Base-by-base conservation (phyloP, 352 stramenopile genomes). In the Globisporangium spinosum region DNA sequence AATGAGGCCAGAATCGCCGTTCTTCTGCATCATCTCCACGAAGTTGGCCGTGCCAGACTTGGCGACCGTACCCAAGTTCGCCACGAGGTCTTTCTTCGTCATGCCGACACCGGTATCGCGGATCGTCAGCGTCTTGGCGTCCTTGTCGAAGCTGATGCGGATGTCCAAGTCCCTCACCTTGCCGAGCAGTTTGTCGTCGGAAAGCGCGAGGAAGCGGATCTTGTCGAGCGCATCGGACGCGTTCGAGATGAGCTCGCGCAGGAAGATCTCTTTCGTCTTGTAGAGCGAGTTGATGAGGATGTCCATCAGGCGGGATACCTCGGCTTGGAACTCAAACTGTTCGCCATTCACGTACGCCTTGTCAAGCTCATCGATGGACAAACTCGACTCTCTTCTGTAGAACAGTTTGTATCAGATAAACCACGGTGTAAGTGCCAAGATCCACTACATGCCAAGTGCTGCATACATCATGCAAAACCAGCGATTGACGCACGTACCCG, bases 21-120 rank as follows among this genome's bases (percentile, higher is more conserved):
- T 87, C 51, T 91, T 89, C 60, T 96, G 88, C 73, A 99, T 88
- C 29, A 91, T 87, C 74, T 99, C 97, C 27, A 99, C 88, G 72
- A 99, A 99, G 75, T 99, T 98, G 45, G 96, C 98, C 3, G 98
- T 99, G 65, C 98, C 98, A 29, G 94, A 99, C 73, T 98, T 98
- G 66, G 98, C 98, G 9, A 99, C 94, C 23, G 98, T 99, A 57
- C 98, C 98, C 10, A 99, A 78, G 71, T 98, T 96, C 58, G 85
- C 78, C 51, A 99, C 89, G n/a, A 99, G 80, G 47, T 99, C 97
- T 9, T 98, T 85, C 75, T 98, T 97, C 27, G 97, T 99, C 98
- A 99, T 99, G 69, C 98, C 98, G 35, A 99, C 90, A 58, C 98
- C 98, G 38, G 93, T 98, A 87, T 99, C 98, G 47, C 88, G 81